Base-by-base conservation (phyloP, 2,329 filamentous ascomycete species). In the Elsinoe fawcettii region DNA sequence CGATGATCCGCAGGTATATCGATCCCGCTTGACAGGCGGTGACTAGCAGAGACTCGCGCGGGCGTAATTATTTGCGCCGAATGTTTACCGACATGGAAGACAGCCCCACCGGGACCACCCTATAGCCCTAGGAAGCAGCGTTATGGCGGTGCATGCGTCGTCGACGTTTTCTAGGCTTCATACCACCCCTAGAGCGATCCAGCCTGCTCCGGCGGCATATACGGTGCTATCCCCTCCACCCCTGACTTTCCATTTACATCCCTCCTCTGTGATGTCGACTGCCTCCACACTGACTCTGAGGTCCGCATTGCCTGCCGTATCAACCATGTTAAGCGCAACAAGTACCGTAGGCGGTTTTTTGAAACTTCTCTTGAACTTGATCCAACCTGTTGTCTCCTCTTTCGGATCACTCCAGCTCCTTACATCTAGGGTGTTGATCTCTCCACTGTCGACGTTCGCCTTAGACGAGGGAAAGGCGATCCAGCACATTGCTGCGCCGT, bases 401-500 rank as follows among this genome's bases (percentile, higher is more conserved):
- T 59, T 61, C 2, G 60, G 51, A 18, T 63, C 60, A 27, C 56
- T 58, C 62, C 61, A 64, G 16, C 53, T 59, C 23, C 65, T 55
- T 49, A 64, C 62, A 58, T 67, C 65, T 2, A 47, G 51, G 5
- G 66, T 66, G 9, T 57, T 57, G 51, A 67, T 64, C n/a, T 56
- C 57, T 3, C 66, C 66, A n/a, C 58, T 60, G 18, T 62, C 64
- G 2, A 67, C 66, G 27, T 60, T 60, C 43, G 47, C 57, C 56
- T 68, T 68, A 8, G 51, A 54, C 46, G 59, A 59, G 0, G 66
- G 65, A 56, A 66, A 67, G 1, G 65, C 66, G n/a, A 68, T 66
- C 64, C 64, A 68, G 51, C 60, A 63, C 60, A 68, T 61, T 1
- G 64, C 66, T 3, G 64, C 66, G 25, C 66, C 65, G 25, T 60